These are phyloP conservation scores for Nidula niveotomentosa DNA, from an alignment of 1,284 basidiomycete species.

Conservation along the genomic window DNA sequence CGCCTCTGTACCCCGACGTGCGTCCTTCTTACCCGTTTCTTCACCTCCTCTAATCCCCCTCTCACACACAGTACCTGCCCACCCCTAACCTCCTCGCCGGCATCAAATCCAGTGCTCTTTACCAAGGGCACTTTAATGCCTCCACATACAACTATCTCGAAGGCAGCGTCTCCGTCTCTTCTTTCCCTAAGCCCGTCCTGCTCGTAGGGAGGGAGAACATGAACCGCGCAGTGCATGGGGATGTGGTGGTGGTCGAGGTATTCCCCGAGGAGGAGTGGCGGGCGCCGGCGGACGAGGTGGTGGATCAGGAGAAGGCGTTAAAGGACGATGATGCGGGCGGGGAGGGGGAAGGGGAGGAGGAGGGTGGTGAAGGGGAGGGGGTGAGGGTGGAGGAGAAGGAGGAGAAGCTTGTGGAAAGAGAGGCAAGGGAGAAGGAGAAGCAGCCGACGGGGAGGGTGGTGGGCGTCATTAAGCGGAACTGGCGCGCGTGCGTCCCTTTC, in stretches of 20 bases:
- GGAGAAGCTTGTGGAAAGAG: constrained; percentile 46
- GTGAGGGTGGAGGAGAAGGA: constrained; percentile 47
- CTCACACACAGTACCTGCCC: constrained; percentile 70
- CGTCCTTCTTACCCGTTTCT: constrained; percentile 3
- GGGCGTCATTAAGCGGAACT: constrained; percentile 93
- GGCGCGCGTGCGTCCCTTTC: constrained; percentile 72
- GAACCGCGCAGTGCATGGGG: constrained; percentile 95
- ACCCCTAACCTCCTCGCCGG: constrained; percentile 77
- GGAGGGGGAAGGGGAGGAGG: constrained; percentile 40
- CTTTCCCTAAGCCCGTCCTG: constrained; percentile 79
- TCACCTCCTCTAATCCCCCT: background rate
- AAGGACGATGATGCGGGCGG: constrained; percentile 90
- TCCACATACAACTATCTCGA: constrained; percentile 97
- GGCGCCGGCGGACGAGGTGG: constrained; percentile 88
- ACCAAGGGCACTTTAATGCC: constrained; percentile 95
- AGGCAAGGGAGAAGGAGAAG: constrained; percentile 49
- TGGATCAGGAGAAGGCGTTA: constrained; percentile 83
- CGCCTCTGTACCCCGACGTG: constrained; percentile 79
- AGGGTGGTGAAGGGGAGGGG: constrained; percentile 35
- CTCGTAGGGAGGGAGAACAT: constrained; percentile 90
- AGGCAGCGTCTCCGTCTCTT: constrained; percentile 81
- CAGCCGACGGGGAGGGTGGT: constrained; percentile 94
- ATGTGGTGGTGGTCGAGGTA: constrained; percentile 90
- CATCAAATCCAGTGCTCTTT: constrained; percentile 80
- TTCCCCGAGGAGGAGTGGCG: constrained; percentile 93